Percentiles rank a stretch among this genome's conserved stretches.
Conservation (phyloP, 1,284 basidiomycete genomes). For the Cystobasidium pallidum region DNA sequence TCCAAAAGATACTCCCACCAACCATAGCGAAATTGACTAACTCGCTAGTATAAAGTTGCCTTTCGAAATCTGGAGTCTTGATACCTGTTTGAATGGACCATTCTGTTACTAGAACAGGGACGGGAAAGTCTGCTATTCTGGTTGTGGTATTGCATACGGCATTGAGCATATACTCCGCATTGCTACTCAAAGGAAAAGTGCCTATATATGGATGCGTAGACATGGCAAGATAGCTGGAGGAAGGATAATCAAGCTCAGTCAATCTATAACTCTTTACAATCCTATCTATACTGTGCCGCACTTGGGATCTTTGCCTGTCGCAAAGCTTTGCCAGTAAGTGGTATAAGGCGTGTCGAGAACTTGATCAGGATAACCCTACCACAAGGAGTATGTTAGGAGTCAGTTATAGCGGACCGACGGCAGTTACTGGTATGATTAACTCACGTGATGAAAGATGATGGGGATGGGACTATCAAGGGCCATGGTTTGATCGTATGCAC, state of each 20-base stretch:
- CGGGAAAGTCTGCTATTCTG: conserved; percentile 50
- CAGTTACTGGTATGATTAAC: conserved; percentile 20
- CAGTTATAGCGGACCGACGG: background rate
- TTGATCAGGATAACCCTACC: conserved; percentile 34
- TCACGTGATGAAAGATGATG: conserved; percentile 51
- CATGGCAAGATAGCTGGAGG: conserved; percentile 46
- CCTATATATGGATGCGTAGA: conserved; percentile 52
- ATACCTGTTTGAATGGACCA: conserved; percentile 51
- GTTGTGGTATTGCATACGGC: conserved; percentile 51
- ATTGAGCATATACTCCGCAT: conserved; percentile 32
- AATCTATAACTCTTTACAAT: background rate
- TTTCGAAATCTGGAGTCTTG: conserved; percentile 52
- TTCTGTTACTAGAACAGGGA: conserved; percentile 53
- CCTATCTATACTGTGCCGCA: background rate
- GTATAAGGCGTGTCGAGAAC: conserved; percentile 37
- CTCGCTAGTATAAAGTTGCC: conserved; percentile 51
- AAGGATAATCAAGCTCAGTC: background rate
- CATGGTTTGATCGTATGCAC: conserved; percentile 51
- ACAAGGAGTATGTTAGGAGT: background rate
- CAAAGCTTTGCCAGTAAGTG: conserved; percentile 44
- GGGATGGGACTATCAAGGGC: conserved; percentile 50
- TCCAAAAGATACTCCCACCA: conserved; percentile 42
- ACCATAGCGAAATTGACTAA: conserved; percentile 50
- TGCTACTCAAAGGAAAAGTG: conserved; percentile 53
- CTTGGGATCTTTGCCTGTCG: conserved; percentile 34